Percentiles rank a stretch among this genome's conserved stretches.
phyloP scores from a whole-genome alignment of 1,139 yeast species.

The Geotrichum candidum region DNA sequence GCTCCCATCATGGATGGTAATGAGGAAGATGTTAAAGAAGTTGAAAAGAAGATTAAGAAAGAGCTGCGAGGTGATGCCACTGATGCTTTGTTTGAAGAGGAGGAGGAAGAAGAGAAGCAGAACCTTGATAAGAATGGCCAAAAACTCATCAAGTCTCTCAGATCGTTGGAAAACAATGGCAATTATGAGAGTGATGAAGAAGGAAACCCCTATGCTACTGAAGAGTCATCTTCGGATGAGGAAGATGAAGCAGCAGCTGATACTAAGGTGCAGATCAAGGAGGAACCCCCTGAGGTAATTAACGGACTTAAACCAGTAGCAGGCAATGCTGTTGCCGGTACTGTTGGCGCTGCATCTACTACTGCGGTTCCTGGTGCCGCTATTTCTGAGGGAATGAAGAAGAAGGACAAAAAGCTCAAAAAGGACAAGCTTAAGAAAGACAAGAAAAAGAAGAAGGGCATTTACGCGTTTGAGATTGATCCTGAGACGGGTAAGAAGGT shows the following conservation, averaged over 20 bases:
- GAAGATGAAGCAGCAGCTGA: conserved; percentile 21
- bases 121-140: conserved; percentile 90
- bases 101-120: conserved; percentile 58
- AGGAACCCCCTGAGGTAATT: conserved; percentile 12
- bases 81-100: conserved; percentile 40
- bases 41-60: conserved; percentile 79
- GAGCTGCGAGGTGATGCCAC: conserved; percentile 64
- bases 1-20: conserved; percentile 97
- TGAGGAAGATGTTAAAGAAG: conserved; percentile 88
- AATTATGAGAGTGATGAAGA: conserved; percentile 88
- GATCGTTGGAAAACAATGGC: conserved; percentile 81
- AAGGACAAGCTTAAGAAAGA: conserved; percentile 29
- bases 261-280: conserved; percentile 19
- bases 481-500: conserved; percentile 12
- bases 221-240: conserved; percentile 39
- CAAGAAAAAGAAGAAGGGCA: conserved; percentile 24
- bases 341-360: conserved; percentile 4
- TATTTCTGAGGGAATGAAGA: conserved; percentile 9
- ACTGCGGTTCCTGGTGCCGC: conserved; percentile 4
- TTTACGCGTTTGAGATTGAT: conserved; percentile 4
- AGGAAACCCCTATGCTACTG: conserved; percentile 72
- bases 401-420: conserved; percentile 20
- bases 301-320: conserved; percentile 17
- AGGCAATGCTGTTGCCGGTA: conserved; percentile 7
- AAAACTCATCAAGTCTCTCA: conserved; percentile 73